Conservation (phyloP, 169 alveolate species). For the Amoebophrya sp. region DNA sequence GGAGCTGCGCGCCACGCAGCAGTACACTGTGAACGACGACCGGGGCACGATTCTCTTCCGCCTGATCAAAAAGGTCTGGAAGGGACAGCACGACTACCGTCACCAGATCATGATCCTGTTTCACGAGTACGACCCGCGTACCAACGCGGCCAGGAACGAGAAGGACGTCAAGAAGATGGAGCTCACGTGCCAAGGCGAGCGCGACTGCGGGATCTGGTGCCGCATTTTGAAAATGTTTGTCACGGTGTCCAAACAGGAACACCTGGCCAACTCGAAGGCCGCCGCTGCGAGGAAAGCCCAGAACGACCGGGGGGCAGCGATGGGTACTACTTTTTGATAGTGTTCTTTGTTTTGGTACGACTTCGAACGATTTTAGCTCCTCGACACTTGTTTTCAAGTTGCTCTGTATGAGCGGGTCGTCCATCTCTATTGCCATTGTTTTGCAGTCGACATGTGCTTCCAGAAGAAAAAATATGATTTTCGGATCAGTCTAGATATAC, state of each 20-base stretch:
- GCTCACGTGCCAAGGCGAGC: not conserved
- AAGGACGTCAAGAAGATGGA: too few species aligned
- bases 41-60: not conserved
- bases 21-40: not conserved
- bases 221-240: conserved; percentile 19
- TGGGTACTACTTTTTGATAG: too few species aligned
- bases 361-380: too few species aligned
- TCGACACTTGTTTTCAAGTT: too few species aligned
- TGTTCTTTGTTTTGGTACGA: too few species aligned
- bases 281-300: too few species aligned
- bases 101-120: not conserved
- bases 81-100: not conserved
- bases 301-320: too few species aligned
- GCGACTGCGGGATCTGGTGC: conserved; percentile 13
- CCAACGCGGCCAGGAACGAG: not conserved
- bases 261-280: not conserved
- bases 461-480: too few species aligned
- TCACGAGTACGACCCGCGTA: not conserved
- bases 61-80: not conserved
- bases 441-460: too few species aligned
- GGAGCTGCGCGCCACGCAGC: not conserved
- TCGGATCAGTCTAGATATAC: too few species aligned
- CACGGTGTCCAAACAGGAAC: not conserved
- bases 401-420: too few species aligned
- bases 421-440: too few species aligned